These are phyloP conservation scores for Saccharata proteae DNA, from an alignment of 2,329 filamentous ascomycete species.

Conservation along the genomic window DNA sequence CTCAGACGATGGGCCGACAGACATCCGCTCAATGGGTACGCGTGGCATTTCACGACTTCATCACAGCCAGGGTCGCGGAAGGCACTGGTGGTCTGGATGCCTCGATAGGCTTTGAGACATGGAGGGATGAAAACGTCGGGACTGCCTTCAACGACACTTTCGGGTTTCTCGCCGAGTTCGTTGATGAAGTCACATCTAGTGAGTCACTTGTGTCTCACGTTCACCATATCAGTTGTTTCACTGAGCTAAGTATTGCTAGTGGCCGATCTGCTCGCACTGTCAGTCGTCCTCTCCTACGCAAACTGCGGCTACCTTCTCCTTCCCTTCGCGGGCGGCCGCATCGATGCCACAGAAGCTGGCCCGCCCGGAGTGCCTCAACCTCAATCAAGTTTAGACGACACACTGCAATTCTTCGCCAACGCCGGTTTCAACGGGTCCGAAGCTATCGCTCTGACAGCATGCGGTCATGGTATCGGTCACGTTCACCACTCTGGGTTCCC, in stretches of 20 bases:
- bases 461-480: conserved; percentile 24
- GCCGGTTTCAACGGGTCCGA: conserved; percentile 19
- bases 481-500: conserved; percentile 21
- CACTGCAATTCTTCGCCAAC: conserved; percentile 17
- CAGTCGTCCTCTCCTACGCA: conserved; percentile 18
- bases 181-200: conserved; percentile 12
- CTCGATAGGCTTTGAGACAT: conserved; percentile 22
- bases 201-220: neutral
- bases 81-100: conserved; percentile 23
- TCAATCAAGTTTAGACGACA: conserved; percentile 19
- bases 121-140: conserved; percentile 18
- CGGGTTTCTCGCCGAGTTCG: conserved; percentile 16
- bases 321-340: conserved; percentile 19
- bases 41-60: conserved; percentile 24
- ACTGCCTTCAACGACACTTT: conserved; percentile 22
- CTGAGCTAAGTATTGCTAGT: conserved; percentile 7
- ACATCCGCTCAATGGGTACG: conserved; percentile 20
- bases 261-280: conserved; percentile 22
- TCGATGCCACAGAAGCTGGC: conserved; percentile 21
- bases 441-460: conserved; percentile 18
- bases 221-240: no score
- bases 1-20: conserved; percentile 9
- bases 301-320: conserved; percentile 19
- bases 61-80: conserved; percentile 16
- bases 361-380: conserved; percentile 20